Base-by-base conservation (phyloP, 2,329 filamentous ascomycete species). In the Fusarium fujikuroi region DNA sequence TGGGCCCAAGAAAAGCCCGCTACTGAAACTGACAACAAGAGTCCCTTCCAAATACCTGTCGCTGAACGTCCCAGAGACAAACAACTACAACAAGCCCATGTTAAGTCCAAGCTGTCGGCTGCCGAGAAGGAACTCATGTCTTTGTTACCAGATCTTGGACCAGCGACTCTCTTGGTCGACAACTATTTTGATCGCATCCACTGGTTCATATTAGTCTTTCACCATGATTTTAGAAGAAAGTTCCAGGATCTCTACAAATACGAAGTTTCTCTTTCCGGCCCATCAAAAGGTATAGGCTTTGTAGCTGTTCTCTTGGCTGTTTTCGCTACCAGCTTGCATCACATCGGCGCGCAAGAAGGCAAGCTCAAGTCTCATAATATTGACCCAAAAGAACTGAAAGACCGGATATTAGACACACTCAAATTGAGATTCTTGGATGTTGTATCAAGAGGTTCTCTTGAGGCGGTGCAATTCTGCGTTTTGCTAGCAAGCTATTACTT, bases 401-500 rank as follows among this genome's bases (percentile, higher is more conserved):
- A 58, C 11, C 23, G 30, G 4, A 60, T 75, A 7, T 9, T 73
- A 21, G 44, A 34, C 3, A 39, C 32, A 0, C 23, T 75, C 0
- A 62, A 61, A 19, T 32, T 65, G 1, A 72, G 59, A 28, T 54
- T 75, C 42, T 16, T 76, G 4, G 73, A 76, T 28, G 36, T 76
- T 12, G n/a, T 75, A 0, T 66, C 73, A 0, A 18, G 60, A 12
- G 75, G 74, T 3, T 76, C 77, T 4, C 44, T 83, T 6, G 80
- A 82, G 36, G 73, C 75, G 0, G 81, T 80, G 0, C 81, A 83
- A 15, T 79, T 77, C 4, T 83, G 81, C 21, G 70, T 83, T 9
- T 50, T 84, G 10, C 63, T 83, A 1, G 82, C 82, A 8, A 83
- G 78, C 2, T 83, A 81, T 40, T 82, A 82, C 43, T 72, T 83